Base-by-base conservation (phyloP, 2,329 filamentous ascomycete species). In the Monilinia laxa region DNA sequence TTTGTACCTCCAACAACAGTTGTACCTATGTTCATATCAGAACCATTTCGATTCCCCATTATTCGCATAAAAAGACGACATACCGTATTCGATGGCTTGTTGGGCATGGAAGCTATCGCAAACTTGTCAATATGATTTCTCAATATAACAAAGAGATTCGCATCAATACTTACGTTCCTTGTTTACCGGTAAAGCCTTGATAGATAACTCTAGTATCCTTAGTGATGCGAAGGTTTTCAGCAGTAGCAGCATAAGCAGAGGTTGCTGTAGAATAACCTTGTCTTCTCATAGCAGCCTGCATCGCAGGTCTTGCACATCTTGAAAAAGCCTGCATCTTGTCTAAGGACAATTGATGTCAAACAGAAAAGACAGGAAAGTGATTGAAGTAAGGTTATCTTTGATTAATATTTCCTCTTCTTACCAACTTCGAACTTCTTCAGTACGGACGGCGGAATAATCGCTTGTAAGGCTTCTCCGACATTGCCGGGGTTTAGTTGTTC, bases 71-170 rank as follows among this genome's bases (percentile, higher is more conserved):
- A 3, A 60, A 69, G 67, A 76, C 74, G 67, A 76, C 74, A 78
- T 91, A 96, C 92, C 95, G 82, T 99, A 99, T 81, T 96, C 95
- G 81, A 99, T 97, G 73, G 95, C 95, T 83, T 97, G 93, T 80
- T 92, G 87, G 73, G 95, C 95, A 81, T 99, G 95, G 86, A 99
- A 99, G 75, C 94, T 98, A 74, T 65, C 63, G 63, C 69, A 70
- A 67, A 56, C 71, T 79, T 71, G 79, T 79, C 73, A 77, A 70
- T 57, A 70, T 28, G 55, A 11, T 52, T 31, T 45, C 67, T 59
- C 55, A 45, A 65, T 62, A 51, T 54, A 51, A 57, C 40, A 51
- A 28, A 47, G 12, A 49, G 31, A 18, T 18, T 23, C 31, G n/a
- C 40, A 16, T n/a, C 59, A 60, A 55, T 65, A 89, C 89, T 81